Evolutionary conservation across 2,329 filamentous ascomycete genomes (phyloP).

Genomic region (Ascochyta clinopodiicola): DNA sequence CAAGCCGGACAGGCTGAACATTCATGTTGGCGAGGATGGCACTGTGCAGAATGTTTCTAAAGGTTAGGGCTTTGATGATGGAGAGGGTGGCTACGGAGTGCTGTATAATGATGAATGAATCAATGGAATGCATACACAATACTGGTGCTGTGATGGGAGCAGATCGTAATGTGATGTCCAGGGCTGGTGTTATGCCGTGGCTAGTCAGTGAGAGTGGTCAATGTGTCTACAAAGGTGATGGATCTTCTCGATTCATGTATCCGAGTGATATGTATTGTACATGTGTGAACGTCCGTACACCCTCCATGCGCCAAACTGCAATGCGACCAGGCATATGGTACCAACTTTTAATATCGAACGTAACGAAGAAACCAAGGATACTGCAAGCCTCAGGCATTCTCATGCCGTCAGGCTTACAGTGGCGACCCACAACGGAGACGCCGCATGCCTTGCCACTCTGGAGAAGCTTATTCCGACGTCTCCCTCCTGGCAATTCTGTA

Average conservation of each 20-base stretch:
- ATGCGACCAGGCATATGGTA: background rate
- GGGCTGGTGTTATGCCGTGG: too few relatives aligned
- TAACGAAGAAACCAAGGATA: background rate
- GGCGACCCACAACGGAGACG: conserved; percentile 12
- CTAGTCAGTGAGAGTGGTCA: too few relatives aligned
- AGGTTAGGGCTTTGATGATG: conserved; percentile 41
- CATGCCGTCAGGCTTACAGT: background rate
- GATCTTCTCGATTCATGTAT: background rate
- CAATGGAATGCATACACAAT: background rate
- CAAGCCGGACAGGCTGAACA: conserved; percentile 57
- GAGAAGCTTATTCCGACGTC: conserved; percentile 24
- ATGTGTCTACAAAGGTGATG: too few relatives aligned
- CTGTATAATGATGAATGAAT: background rate
- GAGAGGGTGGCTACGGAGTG: background rate
- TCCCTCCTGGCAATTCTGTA: background rate
- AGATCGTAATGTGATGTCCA: too few relatives aligned
- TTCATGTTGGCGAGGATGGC: conserved; percentile 57
- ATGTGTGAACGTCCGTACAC: background rate
- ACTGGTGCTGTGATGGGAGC: background rate
- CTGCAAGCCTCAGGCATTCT: conserved; percentile 2
- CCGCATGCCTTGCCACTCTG: conserved; percentile 24
- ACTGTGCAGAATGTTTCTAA: conserved; percentile 57
- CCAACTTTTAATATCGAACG: background rate
- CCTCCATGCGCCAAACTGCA: background rate
- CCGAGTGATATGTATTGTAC: background rate